Conservation (phyloP, 805 yeast species). For the Yarrowia keelungensis region DNA sequence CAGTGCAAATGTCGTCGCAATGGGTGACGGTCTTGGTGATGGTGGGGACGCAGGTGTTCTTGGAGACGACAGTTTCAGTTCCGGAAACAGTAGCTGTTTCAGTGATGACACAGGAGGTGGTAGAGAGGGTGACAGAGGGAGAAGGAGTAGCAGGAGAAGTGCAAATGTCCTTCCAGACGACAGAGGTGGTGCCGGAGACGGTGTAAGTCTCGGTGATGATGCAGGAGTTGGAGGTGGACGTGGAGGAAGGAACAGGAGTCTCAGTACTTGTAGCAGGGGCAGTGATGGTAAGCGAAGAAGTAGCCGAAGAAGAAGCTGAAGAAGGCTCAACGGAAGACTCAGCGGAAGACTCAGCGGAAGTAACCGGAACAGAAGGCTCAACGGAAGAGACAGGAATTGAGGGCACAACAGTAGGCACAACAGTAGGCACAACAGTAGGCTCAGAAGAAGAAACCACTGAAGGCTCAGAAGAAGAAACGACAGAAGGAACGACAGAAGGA, state of each 20-base stretch:
- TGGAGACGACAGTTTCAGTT: not conserved
- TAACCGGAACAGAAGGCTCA: constrained; percentile 4
- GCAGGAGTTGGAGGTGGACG: not conserved
- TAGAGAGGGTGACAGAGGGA: not conserved
- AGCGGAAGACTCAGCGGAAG: not conserved
- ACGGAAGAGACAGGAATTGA: not conserved
- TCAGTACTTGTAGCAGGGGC: not conserved
- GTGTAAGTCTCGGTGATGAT: not conserved
- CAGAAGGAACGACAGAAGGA: no score
- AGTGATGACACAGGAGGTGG: not conserved
- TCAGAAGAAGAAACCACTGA: not conserved
- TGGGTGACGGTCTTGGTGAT: not conserved
- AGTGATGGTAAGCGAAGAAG: not conserved
- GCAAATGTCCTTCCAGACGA: constrained; percentile 1
- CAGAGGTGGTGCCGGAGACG: not conserved
- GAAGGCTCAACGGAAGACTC: not conserved
- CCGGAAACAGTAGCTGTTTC: constrained; percentile 1
- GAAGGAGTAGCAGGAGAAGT: not conserved
- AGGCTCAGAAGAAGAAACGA: no score
- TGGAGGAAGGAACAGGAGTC: not conserved
- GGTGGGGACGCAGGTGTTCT: not conserved
- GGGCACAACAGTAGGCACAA: no score
- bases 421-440: constrained; percentile 23
- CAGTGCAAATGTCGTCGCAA: not conserved
- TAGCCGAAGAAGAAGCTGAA: not conserved